Percentiles rank a stretch among this genome's conserved stretches.
These are phyloP conservation scores for Botryococcus braunii DNA, from an alignment of 163 green algal species.

Conservation along the genomic window DNA sequence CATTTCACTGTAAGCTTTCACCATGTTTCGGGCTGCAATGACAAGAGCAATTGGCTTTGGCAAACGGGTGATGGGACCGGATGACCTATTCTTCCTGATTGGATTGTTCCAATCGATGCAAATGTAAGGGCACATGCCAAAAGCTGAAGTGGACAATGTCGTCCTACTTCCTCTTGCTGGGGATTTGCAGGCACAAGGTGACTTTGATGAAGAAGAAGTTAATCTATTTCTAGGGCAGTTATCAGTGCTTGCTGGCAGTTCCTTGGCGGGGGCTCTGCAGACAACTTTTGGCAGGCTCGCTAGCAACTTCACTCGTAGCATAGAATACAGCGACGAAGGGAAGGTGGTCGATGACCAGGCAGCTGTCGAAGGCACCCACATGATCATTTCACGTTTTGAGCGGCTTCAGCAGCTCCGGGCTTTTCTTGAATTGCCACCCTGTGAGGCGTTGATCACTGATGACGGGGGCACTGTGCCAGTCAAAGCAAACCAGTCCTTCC, in stretches of 20 bases:
- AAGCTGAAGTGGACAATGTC: too few relatives aligned
- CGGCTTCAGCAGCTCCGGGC: background rate
- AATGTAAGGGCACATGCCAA: background rate
- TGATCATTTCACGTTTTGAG: conserved; percentile 1
- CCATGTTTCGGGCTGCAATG: too few relatives aligned
- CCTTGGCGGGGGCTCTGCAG: conserved; percentile 5
- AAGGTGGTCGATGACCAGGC: too few relatives aligned
- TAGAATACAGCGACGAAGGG: too few relatives aligned
- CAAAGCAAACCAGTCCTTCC: too few relatives aligned
- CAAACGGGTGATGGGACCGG: too few relatives aligned
- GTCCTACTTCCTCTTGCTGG: too few relatives aligned
- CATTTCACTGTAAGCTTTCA: too few relatives aligned
- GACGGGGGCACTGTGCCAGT: too few relatives aligned
- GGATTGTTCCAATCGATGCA: background rate
- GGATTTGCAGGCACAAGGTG: background rate
- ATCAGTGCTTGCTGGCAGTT: conserved; percentile 3
- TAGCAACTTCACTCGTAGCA: too few relatives aligned
- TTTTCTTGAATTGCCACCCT: conserved; percentile 4
- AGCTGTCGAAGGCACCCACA: conserved; percentile 4
- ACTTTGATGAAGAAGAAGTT: background rate
- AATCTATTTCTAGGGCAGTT: background rate
- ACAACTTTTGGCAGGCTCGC: background rate
- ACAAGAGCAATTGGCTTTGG: too few relatives aligned
- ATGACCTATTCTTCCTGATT: too few relatives aligned
- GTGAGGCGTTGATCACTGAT: background rate